Evolutionary conservation across 2,329 filamentous ascomycete genomes (phyloP), one percentile per base, ranked within the genome.

Genomic region (Penicillium brevicompactum): DNA sequence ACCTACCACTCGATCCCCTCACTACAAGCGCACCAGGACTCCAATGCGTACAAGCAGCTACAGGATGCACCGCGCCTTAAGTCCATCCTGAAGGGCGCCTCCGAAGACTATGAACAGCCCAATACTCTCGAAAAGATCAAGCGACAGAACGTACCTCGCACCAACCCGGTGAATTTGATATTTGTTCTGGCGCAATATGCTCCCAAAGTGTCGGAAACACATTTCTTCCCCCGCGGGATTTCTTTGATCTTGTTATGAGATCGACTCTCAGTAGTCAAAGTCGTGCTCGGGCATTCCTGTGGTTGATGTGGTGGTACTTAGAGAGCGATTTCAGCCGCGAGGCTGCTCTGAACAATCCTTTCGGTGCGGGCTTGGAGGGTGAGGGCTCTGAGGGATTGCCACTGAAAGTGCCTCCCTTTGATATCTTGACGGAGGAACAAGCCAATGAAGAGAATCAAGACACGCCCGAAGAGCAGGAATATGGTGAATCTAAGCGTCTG

Each of bases 231-330:
- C 86, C 87, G 1, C 85, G 88, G 62, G 94, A 99, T 74, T 97
- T 99, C 73, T 96, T 97, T 73, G 94, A 99, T 67, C 83, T 99
- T 14, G 88, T 99, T 66, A 97, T 97, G 92, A 88, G 91, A 69
- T 87, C 88, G 1, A 88, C 90, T 22, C 83, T 91, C 57, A 91
- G 87, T 54, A 97, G 92, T 74, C 78, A 81, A 63, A 96, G 91
- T 58, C 85, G 94, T 59, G 92, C 94, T 1, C 87, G 80, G 43
- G 93, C 93, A 0, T 99, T 99, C 65, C 78, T 99, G 18, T 99
- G 94, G 94, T 80, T 99, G 60, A 95, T 99, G 87, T 99, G 94
- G 94, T 97, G 94, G 80, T 97, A 99, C 70, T 83, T 99, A 16
- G 94, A 99, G 72, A 96, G 92, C 27, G 91, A 97, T 71, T 97